Base-by-base conservation (phyloP, 2,329 filamentous ascomycete genomes). In the Gaeumannomyces sp. region DNA sequence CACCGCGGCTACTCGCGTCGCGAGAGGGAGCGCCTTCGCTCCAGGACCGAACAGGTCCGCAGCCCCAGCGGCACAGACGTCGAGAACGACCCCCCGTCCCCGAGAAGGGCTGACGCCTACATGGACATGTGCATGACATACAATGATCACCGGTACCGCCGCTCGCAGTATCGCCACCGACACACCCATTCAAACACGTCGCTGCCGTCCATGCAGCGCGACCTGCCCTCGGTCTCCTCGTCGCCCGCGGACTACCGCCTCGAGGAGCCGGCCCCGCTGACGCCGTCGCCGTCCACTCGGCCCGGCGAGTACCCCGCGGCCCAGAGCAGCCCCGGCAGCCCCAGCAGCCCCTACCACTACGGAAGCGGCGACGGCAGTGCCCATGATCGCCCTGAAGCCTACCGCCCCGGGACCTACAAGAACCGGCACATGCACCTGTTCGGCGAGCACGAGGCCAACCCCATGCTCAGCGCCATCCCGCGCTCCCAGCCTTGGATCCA, bases 401-500 rank as follows among this genome's bases (percentile, higher is more conserved):
- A 53, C 22, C 45, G 45, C 45, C 45, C 22, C 6, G 45, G 45
- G 8, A 19, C 19, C 45, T 53, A 22, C 45, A 53, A 19, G 35
- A 19, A 19, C 35, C 35, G 35, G 35, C 35, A 38, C 35, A 16
- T 11, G 35, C 35, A n/a, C 45, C 19, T 53, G 19, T 5, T 22
- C 16, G 19, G 45, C 45, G 45, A 53, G 45, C 19, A 68, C 4
- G 70, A 69, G 7, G 72, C 77, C 2, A 79, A 77, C 65, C 79
- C 79, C 5, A 76, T 77, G 70, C 73, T 81, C 10, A 81, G 77
- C 66, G 79, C 79, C 16, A 76, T 81, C 35, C 80, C 80, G 22
- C 64, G 59, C 19, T 59, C 7, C 74, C 45, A 53, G 22, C 45
- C 45, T 22, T 53, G 19, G 19, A 53, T 22, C 16, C 45, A 22